Percentiles rank a stretch among this genome's conserved stretches.
These are phyloP conservation scores for Zizania latifolia DNA, from an alignment of 176 grass and related monocot species.

Conservation along the genomic window DNA sequence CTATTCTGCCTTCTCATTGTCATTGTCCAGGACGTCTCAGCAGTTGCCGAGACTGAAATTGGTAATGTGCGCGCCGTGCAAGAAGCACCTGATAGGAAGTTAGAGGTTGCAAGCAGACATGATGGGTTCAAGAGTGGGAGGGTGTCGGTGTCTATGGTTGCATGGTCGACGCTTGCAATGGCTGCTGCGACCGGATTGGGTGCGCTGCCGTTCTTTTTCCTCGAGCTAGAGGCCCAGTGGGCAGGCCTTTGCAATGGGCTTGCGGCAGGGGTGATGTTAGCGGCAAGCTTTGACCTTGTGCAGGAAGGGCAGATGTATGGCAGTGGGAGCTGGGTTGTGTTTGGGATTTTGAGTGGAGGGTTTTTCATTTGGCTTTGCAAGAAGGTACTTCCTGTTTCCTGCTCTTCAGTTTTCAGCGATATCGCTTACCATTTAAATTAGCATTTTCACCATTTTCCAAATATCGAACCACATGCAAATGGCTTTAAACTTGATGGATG, in stretches of 20 bases:
- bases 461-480: not conserved
- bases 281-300: slow-evolving; percentile 89
- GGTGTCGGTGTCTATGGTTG: slow-evolving; percentile 69
- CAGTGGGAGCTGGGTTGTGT: slow-evolving; percentile 81
- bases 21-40: slow-evolving; percentile 6
- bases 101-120: slow-evolving; percentile 32
- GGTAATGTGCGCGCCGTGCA: slow-evolving; percentile 24
- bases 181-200: slow-evolving; percentile 76
- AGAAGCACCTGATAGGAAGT: slow-evolving; percentile 58
- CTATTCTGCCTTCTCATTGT: slow-evolving; percentile 41
- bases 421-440: not conserved
- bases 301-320: slow-evolving; percentile 86
- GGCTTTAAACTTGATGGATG: not conserved
- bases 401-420: not conserved
- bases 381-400: slow-evolving; percentile 48
- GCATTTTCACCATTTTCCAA: not conserved
- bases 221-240: slow-evolving; percentile 84
- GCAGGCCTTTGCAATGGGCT: slow-evolving; percentile 85
- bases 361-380: slow-evolving; percentile 98
- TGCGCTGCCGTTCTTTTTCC: slow-evolving; percentile 82
- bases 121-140: slow-evolving; percentile 47
- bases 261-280: slow-evolving; percentile 85
- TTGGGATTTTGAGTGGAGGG: slow-evolving; percentile 74
- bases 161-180: slow-evolving; percentile 93
- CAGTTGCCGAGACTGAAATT: slow-evolving; percentile 52